Base-by-base conservation (phyloP, 805 yeast genomes). In the Alloascoidea africana region DNA sequence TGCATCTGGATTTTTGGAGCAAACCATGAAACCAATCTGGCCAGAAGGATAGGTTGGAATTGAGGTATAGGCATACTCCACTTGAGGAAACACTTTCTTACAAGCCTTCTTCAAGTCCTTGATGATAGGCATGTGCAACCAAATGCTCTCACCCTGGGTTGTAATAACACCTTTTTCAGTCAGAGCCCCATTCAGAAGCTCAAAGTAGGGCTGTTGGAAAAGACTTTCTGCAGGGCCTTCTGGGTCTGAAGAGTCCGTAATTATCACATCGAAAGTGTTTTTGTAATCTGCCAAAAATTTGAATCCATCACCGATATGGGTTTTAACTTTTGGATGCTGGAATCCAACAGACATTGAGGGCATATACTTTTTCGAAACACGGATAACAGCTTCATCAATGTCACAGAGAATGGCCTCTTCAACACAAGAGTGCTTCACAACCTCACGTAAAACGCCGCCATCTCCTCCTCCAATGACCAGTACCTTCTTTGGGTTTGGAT, bases 391-490 rank as follows among this genome's bases (percentile, higher is more conserved):
- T 62, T 85, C 96, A 54, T 89, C 98, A 49, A 89, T 89, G 61
- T 89, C 98, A 60, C 94, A 86, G 47, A 89, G 68, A 63, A 82
- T 72, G 36, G 94, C 95, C 61, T 79, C 80, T 59, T 86, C 95
- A 39, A 89, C 84, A 42, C 71, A 58, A 38, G 71, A 76, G 62
- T 89, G 96, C 63, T 89, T 89, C 54, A 86, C 83, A 54, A 87
- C 70, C 62, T 89, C 97, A 63, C 97, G 76, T 52, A 89, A 70
- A 38, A 89, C 97, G 61, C 97, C 97, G 50, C 98, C 98, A 59
- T 89, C 98, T 54, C 98, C 98, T 46, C 98, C 98, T 42, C 98
- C 98, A 53, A 89, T 82, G 45, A 89, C 97, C 40, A 89, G 67
- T 16, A 93, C 96, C 51, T 70, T 78, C 68, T 83, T 84, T 41